A percentile compares a stretch with the other conserved stretches of the same genome.
phyloP scores from a whole-genome alignment of 768 basidiomycete species.

The Russula earlei region DNA sequence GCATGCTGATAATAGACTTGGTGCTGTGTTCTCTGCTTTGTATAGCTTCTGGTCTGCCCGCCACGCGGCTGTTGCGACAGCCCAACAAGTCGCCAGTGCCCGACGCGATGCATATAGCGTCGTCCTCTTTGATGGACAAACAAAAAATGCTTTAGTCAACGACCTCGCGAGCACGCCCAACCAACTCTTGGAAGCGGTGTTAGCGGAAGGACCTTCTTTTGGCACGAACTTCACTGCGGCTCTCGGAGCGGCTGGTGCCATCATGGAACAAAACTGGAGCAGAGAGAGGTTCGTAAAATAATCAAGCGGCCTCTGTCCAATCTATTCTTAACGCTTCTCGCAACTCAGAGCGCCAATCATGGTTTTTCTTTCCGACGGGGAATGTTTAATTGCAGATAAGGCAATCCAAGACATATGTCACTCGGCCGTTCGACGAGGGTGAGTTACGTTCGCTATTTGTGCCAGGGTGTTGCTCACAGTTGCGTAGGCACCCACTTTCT shows the following conservation, averaged over 20 bases:
- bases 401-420: constrained; percentile 35
- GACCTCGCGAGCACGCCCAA: constrained; percentile 40
- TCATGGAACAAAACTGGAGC: constrained; percentile 42
- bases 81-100: constrained; percentile 20
- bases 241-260: constrained; percentile 26
- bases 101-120: constrained; percentile 50
- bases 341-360: constrained; percentile 37
- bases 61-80: constrained; percentile 28
- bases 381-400: constrained; percentile 32
- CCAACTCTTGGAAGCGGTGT: constrained; percentile 32
- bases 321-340: background rate
- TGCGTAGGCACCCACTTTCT: constrained; percentile 40
- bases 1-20: constrained; percentile 39
- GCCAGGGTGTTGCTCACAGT: background rate
- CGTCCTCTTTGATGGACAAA: constrained; percentile 33
- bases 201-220: constrained; percentile 25
- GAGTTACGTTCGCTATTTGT: background rate
- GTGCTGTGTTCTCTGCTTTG: constrained; percentile 48
- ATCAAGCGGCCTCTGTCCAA: background rate
- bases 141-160: constrained; percentile 29
- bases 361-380: constrained; percentile 51
- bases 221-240: constrained; percentile 41
- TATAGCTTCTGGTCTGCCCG: constrained; percentile 47
- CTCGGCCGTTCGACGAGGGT: constrained; percentile 39
- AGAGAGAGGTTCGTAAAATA: constrained; percentile 33